Evolutionary conservation across 2,329 filamentous ascomycete species (phyloP).

Genomic region (Apiospora phragmitis): DNA sequence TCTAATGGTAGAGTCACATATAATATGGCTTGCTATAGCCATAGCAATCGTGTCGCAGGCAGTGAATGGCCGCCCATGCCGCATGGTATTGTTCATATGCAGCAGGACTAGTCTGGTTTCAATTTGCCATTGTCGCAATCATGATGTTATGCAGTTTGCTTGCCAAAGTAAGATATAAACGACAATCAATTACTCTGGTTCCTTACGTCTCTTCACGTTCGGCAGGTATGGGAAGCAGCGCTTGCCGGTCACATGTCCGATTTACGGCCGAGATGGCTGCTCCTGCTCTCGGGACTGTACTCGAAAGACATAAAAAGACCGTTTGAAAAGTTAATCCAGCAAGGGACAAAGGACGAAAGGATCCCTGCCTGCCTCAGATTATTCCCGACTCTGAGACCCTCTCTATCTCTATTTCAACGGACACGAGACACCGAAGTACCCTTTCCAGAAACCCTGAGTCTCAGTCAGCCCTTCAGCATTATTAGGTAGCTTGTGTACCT

Average conservation of each 20-base stretch:
- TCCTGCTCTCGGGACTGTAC: not conserved
- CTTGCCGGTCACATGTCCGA: constrained; percentile 10
- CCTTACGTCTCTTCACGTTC: not conserved
- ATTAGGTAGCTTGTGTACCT: not conserved
- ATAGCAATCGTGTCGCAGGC: not conserved
- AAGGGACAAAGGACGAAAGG: not conserved
- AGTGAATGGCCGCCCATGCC: not conserved
- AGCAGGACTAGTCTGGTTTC: not conserved
- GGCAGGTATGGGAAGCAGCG: constrained; percentile 4
- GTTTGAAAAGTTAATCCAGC: not conserved
- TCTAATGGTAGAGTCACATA: not conserved
- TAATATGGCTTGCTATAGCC: not conserved
- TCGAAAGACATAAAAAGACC: not conserved
- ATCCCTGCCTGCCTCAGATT: constrained; percentile 3
- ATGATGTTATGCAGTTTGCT: not conserved
- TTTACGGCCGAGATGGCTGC: constrained; percentile 16
- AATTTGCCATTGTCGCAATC: not conserved
- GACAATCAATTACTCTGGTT: not conserved
- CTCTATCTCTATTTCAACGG: not conserved
- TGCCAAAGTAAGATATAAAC: not conserved
- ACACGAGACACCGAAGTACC: not conserved
- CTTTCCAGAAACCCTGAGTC: not conserved
- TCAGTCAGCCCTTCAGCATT: not conserved
- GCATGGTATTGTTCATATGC: not conserved
- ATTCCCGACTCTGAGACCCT: not conserved